phyloP scores from a whole-genome alignment of 257 asterid genomes.

The Nicotiana tabacum region DNA sequence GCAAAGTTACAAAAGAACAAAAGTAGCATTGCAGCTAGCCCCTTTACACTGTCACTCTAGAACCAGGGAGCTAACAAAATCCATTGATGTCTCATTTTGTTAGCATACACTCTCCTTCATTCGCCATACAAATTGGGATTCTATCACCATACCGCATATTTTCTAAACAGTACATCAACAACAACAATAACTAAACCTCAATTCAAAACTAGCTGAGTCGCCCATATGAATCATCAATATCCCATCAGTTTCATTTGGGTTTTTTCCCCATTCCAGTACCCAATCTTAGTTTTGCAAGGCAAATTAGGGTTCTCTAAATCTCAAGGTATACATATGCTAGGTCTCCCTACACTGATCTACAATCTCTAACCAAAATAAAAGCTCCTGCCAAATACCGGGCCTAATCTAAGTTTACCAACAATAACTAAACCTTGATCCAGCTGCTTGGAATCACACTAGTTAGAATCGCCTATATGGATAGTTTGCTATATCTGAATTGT shows the following conservation, averaged over 20 bases:
- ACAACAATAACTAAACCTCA: background rate
- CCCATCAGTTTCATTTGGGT: background rate
- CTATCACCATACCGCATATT: background rate
- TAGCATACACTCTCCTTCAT: background rate
- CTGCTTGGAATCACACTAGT: background rate
- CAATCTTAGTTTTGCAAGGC: background rate
- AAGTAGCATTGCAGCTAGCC: too few relatives aligned
- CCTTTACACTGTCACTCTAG: too few relatives aligned
- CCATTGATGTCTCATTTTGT: background rate
- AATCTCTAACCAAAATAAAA: background rate
- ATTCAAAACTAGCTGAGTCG: background rate
- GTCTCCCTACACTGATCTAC: background rate
- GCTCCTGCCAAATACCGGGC: too few relatives aligned
- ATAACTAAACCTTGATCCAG: background rate
- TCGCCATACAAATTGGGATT: background rate
- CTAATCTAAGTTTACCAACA: background rate
- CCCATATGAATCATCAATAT: background rate
- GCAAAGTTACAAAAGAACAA: too few relatives aligned
- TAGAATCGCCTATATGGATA: background rate
- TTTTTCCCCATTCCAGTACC: background rate
- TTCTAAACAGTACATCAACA: background rate
- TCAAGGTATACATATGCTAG: background rate
- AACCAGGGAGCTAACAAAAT: too few relatives aligned
- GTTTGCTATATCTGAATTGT: background rate
- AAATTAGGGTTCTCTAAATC: background rate